These are phyloP conservation scores for Fusarium marasasianum DNA, from an alignment of 2,329 filamentous ascomycete genomes.

Conservation along the genomic window DNA sequence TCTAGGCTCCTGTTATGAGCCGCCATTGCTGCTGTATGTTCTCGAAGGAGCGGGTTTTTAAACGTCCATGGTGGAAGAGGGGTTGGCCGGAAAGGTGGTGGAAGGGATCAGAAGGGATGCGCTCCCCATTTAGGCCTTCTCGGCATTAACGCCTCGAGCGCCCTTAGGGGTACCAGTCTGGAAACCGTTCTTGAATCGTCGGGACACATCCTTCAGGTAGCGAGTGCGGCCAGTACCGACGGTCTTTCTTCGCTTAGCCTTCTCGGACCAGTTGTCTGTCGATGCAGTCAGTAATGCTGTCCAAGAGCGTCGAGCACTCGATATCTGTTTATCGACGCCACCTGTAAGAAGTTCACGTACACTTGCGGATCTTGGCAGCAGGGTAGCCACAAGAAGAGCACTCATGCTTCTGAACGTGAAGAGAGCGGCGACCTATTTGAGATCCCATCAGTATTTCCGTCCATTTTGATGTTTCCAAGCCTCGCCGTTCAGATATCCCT, in stretches of 20 bases:
- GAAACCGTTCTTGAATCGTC: conserved; percentile 98
- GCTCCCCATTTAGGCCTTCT: conserved; percentile 47
- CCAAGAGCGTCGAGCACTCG: conserved; percentile 3
- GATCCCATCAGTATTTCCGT: conserved; percentile 40
- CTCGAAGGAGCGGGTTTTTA: conserved; percentile 6
- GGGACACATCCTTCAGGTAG: conserved; percentile 90
- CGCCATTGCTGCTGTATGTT: conserved; percentile 16
- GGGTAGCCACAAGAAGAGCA: conserved; percentile 97
- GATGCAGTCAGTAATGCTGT: conserved; percentile 25
- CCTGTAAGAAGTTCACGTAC: conserved; percentile 69
- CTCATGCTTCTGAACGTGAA: conserved; percentile 99
- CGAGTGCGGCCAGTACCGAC: conserved; percentile 96
- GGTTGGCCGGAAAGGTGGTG: conserved; percentile 23
- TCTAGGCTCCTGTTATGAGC: conserved; percentile 23
- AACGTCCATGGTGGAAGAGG: conserved; percentile 22
- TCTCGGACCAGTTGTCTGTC: conserved; percentile 99
- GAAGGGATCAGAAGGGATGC: conserved; percentile 31
- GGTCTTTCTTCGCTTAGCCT: conserved; percentile 99
- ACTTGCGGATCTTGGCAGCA: conserved; percentile 96
- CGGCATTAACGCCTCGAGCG: conserved; percentile 70
- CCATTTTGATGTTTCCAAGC: background rate
- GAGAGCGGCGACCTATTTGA: conserved; percentile 83
- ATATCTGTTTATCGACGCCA: conserved; percentile 12
- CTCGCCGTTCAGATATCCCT: conserved; percentile 20
- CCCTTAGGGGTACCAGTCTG: conserved; percentile 88